Conservation (phyloP, 176 grass and related monocot genomes). For the Zizania latifolia region DNA sequence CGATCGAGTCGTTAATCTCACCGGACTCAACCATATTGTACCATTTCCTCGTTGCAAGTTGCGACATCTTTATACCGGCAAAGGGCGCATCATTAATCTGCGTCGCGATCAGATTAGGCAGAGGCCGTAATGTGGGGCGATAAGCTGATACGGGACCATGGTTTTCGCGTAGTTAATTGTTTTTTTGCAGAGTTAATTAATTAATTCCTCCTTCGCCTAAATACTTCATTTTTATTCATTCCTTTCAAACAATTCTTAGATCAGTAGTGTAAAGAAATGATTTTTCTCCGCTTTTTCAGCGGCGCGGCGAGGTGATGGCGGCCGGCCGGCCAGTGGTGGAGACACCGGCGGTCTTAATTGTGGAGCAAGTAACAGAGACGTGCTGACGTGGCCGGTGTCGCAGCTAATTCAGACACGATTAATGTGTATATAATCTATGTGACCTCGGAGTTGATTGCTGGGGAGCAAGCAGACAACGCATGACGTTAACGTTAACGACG, state of each 20-base stretch:
- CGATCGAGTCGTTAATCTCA: background rate
- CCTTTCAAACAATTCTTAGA: too few species aligned
- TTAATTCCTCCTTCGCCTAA: background rate
- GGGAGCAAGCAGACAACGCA: too few species aligned
- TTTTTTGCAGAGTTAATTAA: background rate
- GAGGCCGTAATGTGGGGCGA: background rate
- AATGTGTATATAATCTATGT: too few species aligned
- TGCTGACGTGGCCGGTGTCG: background rate
- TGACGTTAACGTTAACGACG: too few species aligned
- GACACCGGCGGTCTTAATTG: too few species aligned
- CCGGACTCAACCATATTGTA: background rate
- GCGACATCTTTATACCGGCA: background rate
- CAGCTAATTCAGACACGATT: too few species aligned
- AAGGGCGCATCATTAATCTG: background rate
- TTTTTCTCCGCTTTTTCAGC: background rate
- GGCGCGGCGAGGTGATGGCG: too few species aligned
- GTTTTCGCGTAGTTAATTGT: too few species aligned
- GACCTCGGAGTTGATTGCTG: background rate
- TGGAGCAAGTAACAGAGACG: slow-evolving; percentile 41
- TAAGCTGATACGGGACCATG: too few species aligned
- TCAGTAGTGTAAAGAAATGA: too few species aligned
- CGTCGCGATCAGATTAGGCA: background rate
- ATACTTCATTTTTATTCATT: too few species aligned
- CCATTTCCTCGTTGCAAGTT: background rate
- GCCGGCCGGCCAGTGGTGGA: too few species aligned